Conservation (phyloP, 164 flowering plant species). For the Kalanchoe fedtschenkoi region DNA sequence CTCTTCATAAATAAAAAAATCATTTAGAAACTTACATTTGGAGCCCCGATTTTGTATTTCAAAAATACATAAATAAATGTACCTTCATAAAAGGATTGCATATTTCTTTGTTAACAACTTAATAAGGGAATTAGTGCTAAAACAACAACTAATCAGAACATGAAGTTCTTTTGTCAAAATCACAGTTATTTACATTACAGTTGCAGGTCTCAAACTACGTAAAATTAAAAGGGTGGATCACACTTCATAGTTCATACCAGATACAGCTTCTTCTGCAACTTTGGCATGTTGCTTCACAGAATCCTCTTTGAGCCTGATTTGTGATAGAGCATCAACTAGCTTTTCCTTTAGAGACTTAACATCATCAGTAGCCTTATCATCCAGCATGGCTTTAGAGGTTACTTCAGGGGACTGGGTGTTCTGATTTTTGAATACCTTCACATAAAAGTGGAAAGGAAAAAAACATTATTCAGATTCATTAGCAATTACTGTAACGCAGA, state of each 20-base stretch:
- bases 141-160: too few species aligned
- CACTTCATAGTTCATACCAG: conserved; percentile 19
- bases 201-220: not conserved
- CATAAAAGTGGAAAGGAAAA: not conserved
- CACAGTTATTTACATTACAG: not conserved
- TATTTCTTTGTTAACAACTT: too few species aligned
- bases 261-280: conserved; percentile 32
- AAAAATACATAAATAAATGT: not conserved
- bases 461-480: not conserved
- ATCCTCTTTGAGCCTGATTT: conserved; percentile 40
- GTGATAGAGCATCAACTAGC: conserved; percentile 59
- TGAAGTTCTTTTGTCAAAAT: not conserved
- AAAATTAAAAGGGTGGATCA: not conserved
- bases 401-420: conserved; percentile 71
- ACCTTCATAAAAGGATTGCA: not conserved
- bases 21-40: not conserved
- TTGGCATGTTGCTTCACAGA: conserved; percentile 29
- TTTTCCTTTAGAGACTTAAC: conserved; percentile 42
- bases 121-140: not conserved
- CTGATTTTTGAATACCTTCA: conserved; percentile 35
- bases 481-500: too few species aligned
- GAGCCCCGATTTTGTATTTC: not conserved
- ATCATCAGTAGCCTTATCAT: conserved; percentile 32
- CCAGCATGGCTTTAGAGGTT: conserved; percentile 36
- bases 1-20: too few species aligned